Base-by-base conservation (phyloP, 129 eudicot genomes). In the Mikania micrantha region DNA sequence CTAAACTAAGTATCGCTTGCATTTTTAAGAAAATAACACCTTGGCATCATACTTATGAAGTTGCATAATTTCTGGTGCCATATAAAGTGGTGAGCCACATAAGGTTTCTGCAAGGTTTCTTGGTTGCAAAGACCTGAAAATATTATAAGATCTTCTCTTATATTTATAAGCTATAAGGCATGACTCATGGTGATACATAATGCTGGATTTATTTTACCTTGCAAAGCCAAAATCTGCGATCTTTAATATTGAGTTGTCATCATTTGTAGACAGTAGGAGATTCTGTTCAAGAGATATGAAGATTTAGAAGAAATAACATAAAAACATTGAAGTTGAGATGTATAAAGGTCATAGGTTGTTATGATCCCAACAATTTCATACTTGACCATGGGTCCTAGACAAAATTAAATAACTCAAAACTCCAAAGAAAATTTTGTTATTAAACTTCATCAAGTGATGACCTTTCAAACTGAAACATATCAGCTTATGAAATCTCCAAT, bases 201-300 rank as follows among this genome's bases (percentile, higher is more conserved):
- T 31, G 62, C 20, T 35, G 28, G 58, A 28, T 71, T 10, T 34
- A 64, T 24, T 50, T 56, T 81, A 92, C 98, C 96, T 88, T 3
- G 96, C 98, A 79, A 88, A 93, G 27, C 98, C 98, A 84, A 93
- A 93, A 81, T 93, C 98, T 63, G 98, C 98, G 35, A 93, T 93
- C 86, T 93, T 93, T 75, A 93, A 78, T 60, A 76, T 79, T 49
- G 96, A 79, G 8, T 81, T 86, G 70, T 88, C 87, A 34, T 81
- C 95, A 71, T 80, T 86, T 63, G 96, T 56, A 22, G 90, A 82
- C 10, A 93, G 83, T 49, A 93, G 83, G 29, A 93, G 96, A 81
- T 93, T 93, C 98, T 93, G 88, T 73, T 67, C 39, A 64, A 78
- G 31, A 59, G 57, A 66, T 54, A 25, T n/a, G n/a, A n/a, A 65